Evolutionary conservation across 257 asterid genomes (phyloP), one percentile per base, ranked within the genome.

Genomic region (Capsicum rhomboideum): DNA sequence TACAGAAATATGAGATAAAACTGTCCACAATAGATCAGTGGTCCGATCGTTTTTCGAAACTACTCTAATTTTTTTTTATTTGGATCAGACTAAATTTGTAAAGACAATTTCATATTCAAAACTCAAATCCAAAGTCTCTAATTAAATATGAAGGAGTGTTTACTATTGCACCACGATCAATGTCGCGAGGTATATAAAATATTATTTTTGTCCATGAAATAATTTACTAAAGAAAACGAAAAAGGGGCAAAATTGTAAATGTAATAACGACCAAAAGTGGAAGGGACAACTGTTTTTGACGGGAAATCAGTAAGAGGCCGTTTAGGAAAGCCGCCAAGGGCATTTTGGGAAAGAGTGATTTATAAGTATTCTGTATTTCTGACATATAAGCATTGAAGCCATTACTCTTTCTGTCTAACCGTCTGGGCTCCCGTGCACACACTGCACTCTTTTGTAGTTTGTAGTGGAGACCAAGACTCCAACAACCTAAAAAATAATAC

Each of bases 271-370:
- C 68, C 52, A 85, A 80, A 61, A 77, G 71, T 82, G 64, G 63
- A 31, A 44, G 31, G 34, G 79, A 83, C 87, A 83, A 87, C 88
- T 84, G 86, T 84, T 80, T 84, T 86, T 82, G 84, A 90, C 28
- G 87, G 90, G 42, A 84, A 85, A 87, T 82, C n/a, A 80, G 86
- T 56, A 83, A 87, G 85, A 84, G 21, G 90, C 92, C 92, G 90
- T 91, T 91, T 81, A 2, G 42, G 2, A 85, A 34, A 83, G 74
- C 82, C 81, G 89, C 68, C 81, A 86, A 55, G 86, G 83, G 79
- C 75, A 86, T 85, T 85, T 88, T 16, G 10, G 90, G 89, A 83
- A 92, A 61, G 72, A 42, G 55, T 42, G n/a, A 0, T 17, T 21
- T 8, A 4, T 58, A 59, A 80, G 46, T 28, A 18, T 42, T n/a